Conservation (phyloP, 176 grass and related monocot genomes). For the Oryza coarctata region DNA sequence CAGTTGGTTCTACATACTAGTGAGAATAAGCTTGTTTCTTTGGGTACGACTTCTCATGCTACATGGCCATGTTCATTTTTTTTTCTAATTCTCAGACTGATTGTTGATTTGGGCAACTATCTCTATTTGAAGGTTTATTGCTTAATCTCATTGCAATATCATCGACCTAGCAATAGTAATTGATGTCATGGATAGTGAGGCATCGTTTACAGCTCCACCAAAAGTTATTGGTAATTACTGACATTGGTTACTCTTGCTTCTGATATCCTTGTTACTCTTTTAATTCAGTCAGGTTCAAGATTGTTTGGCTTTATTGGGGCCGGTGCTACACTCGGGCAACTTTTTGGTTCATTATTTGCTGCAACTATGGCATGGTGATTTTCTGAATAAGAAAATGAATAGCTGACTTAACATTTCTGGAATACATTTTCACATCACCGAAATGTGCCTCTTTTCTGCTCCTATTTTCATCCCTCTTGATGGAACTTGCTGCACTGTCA, state of each 20-base stretch:
- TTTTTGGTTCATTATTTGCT: conserved; percentile 85
- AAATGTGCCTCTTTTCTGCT: conserved; percentile 60
- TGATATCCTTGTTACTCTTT: conserved; percentile 41
- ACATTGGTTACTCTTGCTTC: not conserved
- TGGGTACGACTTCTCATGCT: conserved; percentile 57
- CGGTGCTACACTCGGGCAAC: conserved; percentile 93
- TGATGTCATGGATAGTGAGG: conserved; percentile 96
- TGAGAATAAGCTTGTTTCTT: conserved; percentile 81
- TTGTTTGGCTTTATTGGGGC: conserved; percentile 94
- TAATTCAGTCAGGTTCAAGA: conserved; percentile 95
- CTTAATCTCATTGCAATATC: conserved; percentile 97
- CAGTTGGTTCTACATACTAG: conserved; percentile 78
- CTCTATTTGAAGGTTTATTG: conserved; percentile 66
- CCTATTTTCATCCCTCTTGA: conserved; percentile 74
- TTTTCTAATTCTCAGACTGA: not conserved
- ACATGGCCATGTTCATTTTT: not conserved
- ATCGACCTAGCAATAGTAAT: conserved; percentile 91
- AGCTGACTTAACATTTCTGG: not conserved
- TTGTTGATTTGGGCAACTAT: conserved; percentile 8
- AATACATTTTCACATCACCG: conserved; percentile 14
- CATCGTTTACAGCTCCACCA: conserved; percentile 34
- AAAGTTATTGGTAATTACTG: not conserved
- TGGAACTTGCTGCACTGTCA: conserved; percentile 79
- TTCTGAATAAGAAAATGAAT: not conserved
- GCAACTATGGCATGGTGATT: conserved; percentile 80